These are phyloP conservation scores for Brassica hybrid DNA, from an alignment of 441 rosid genomes.

Conservation along the genomic window DNA sequence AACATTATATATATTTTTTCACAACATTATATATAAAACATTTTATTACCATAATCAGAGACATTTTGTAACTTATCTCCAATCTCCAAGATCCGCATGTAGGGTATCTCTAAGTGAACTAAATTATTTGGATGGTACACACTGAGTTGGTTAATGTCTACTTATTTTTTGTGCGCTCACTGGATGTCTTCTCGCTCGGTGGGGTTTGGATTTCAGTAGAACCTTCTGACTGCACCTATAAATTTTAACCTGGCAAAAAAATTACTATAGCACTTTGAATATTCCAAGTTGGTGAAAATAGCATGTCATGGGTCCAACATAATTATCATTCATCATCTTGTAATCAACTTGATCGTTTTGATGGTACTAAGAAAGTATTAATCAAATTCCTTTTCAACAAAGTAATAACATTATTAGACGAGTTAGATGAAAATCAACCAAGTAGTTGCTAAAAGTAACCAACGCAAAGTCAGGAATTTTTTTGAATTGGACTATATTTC, in stretches of 20 bases:
- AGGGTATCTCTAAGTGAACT: not conserved
- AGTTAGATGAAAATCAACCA: conserved; percentile 33
- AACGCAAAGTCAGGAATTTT: conserved; percentile 14
- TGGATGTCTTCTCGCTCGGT: not conserved
- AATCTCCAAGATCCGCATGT: not conserved
- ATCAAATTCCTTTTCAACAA: conserved; percentile 31
- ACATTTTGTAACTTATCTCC: too few relatives aligned
- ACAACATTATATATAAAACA: too few relatives aligned
- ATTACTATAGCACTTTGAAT: conserved; percentile 27
- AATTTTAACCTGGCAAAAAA: not conserved
- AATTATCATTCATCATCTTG: conserved; percentile 29
- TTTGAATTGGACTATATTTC: conserved; percentile 16
- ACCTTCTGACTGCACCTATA: conserved; percentile 6
- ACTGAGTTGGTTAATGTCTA: not conserved
- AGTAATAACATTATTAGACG: conserved; percentile 23
- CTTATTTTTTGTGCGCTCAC: not conserved
- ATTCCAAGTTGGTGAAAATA: conserved; percentile 34
- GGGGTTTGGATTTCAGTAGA: conserved; percentile 3
- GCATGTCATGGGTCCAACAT: conserved; percentile 40
- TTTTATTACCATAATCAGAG: too few relatives aligned
- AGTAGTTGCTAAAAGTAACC: conserved; percentile 31
- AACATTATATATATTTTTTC: not conserved
- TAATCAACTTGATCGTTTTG: conserved; percentile 40
- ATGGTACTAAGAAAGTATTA: conserved; percentile 24
- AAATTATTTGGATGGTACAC: not conserved